Evolutionary conservation across 495 filamentous ascomycete species (phyloP), one percentile per base, ranked within the genome.

Genomic region (Pseudevernia furfuracea): DNA sequence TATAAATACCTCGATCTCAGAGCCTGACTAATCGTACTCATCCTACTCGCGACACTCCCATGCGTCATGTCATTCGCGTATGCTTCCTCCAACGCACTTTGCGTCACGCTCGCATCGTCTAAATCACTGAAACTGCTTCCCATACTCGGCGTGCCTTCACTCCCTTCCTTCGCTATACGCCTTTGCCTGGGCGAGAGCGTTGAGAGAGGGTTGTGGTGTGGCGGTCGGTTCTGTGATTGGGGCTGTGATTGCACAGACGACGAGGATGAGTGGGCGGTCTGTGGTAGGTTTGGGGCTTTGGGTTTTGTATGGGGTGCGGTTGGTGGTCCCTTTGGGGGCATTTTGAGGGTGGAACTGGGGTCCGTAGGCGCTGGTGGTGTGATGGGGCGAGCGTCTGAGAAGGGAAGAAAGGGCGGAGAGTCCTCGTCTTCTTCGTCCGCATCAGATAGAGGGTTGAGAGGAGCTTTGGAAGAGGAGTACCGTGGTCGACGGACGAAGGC

Each of bases 61-160:
- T 90, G 85, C 70, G 93, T 89, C 86, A 98, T 96, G 62, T 92
- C 89, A 71, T 92, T 96, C 49, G 92, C 79, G 34, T 96, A 78
- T n/a, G 89, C 91, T 69, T 97, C 94, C 72, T 98, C 94, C 56
- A 98, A 79, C 0, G 92, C 93, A 21, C 89, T 93, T 71, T 96
- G 91, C 21, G 93, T 96, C 30, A 98, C 90, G 56, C 91, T 96
- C 11, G 93, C 85, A 79, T 97, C 93, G 74, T 97, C 95, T 36
- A 98, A 79, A 77, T 98, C 94, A 74, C 92, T 96, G 71, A 96
- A 98, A 73, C 92, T 96, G 71, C 92, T 96, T 1, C 93, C 91
- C 89, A 97, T 97, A 68, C 95, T 98, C 0, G 92, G 94, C 3
- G 90, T 92, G 4, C 86, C 91, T 65, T 96, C 91, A 69, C 91